phyloP scores from a whole-genome alignment of 106 monocot species.

The Dioscorea dumetorum region DNA sequence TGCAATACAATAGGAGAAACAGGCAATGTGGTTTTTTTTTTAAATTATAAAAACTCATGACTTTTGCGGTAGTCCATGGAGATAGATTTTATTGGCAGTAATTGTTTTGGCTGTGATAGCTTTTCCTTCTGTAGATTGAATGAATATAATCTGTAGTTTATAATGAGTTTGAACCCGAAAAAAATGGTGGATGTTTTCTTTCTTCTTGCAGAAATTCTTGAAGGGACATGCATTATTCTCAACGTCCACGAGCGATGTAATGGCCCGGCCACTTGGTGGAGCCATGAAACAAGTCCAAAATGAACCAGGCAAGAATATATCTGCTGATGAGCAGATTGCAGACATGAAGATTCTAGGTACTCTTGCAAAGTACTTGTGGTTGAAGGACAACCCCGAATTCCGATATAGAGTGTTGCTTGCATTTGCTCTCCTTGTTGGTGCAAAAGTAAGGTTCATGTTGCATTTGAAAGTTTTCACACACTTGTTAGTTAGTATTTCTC shows the following conservation, averaged over 20 bases:
- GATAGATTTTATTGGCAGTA: too few relatives aligned
- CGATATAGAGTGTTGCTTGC: conserved; percentile 60
- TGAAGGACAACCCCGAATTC: conserved; percentile 76
- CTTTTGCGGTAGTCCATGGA: too few relatives aligned
- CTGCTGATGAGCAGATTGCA: conserved; percentile 51
- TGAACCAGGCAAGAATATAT: conserved; percentile 25
- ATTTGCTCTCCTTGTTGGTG: conserved; percentile 76
- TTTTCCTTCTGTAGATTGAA: too few relatives aligned
- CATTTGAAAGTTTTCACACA: neutral
- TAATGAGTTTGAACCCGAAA: too few relatives aligned
- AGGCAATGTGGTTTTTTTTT: too few relatives aligned
- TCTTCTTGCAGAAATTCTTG: conserved; percentile 28
- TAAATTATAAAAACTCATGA: too few relatives aligned
- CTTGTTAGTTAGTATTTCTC: neutral
- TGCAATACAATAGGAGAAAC: too few relatives aligned
- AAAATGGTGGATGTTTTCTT: too few relatives aligned
- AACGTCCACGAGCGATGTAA: conserved; percentile 40
- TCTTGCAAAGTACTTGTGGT: conserved; percentile 74
- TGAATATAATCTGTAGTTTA: too few relatives aligned
- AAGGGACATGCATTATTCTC: conserved; percentile 54
- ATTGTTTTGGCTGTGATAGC: too few relatives aligned
- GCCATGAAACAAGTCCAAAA: conserved; percentile 32
- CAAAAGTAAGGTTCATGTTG: conserved; percentile 52
- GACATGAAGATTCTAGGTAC: conserved; percentile 58
- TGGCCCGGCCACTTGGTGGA: conserved; percentile 18